Percentiles rank a stretch among this genome's conserved stretches.
These are phyloP conservation scores for Penicillium vulpinum DNA, from an alignment of 2,329 filamentous ascomycete species.

Conservation along the genomic window DNA sequence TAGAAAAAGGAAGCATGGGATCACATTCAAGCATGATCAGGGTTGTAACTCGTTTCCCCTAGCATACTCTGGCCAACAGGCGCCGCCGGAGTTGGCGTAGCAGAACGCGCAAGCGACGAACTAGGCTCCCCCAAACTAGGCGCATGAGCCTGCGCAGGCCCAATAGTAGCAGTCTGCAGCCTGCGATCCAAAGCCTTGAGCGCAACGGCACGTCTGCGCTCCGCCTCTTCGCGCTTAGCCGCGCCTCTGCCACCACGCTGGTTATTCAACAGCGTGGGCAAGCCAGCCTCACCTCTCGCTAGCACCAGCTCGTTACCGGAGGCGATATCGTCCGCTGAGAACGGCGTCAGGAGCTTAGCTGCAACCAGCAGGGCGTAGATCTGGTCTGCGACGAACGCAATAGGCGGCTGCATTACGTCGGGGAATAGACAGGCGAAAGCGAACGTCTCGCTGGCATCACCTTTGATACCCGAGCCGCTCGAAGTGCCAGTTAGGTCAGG, in stretches of 20 bases:
- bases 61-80: constrained; percentile 59
- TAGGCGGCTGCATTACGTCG: constrained; percentile 72
- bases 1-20: background rate
- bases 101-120: constrained; percentile 40
- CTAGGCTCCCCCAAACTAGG: constrained; percentile 32
- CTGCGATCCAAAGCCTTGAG: constrained; percentile 90
- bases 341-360: constrained; percentile 77
- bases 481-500: constrained; percentile 57
- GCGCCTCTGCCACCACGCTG: constrained; percentile 47
- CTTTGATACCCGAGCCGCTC: constrained; percentile 64
- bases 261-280: constrained; percentile 60
- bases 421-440: constrained; percentile 96
- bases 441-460: constrained; percentile 95
- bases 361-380: constrained; percentile 75
- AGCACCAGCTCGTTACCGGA: constrained; percentile 71
- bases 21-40: constrained; percentile 53
- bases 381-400: constrained; percentile 70
- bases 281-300: constrained; percentile 60
- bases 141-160: constrained; percentile 45
- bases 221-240: constrained; percentile 83
- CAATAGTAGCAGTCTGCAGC: constrained; percentile 75
- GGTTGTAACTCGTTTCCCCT: constrained; percentile 69
- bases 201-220: constrained; percentile 82
- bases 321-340: constrained; percentile 76
- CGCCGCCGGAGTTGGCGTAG: constrained; percentile 54